A percentile compares a stretch with the other conserved stretches of the same genome.
These are phyloP conservation scores for Henckelia pumila DNA, from an alignment of 257 asterid genomes.

Conservation along the genomic window DNA sequence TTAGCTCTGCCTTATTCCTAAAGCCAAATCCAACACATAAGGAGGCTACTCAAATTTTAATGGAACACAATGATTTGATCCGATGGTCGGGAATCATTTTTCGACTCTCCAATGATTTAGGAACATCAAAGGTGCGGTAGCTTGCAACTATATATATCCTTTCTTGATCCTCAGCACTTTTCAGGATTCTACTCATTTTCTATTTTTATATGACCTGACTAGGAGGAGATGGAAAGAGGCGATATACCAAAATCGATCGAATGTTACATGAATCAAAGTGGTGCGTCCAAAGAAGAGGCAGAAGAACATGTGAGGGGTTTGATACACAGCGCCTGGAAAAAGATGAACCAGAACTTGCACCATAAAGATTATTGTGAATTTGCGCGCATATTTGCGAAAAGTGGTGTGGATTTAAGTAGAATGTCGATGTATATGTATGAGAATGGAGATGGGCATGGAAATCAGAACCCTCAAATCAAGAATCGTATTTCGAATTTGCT, in stretches of 20 bases:
- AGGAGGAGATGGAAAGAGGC: conserved; percentile 30
- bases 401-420: conserved; percentile 40
- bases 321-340: conserved; percentile 37
- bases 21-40: conserved; percentile 34
- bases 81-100: conserved; percentile 31
- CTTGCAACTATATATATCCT: no score
- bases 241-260: conserved; percentile 36
- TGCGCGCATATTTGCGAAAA: conserved; percentile 18
- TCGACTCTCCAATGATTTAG: conserved; percentile 48
- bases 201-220: no score
- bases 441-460: conserved; percentile 59
- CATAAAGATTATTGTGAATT: conserved; percentile 19
- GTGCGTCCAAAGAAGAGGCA: conserved; percentile 33
- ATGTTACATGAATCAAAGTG: conserved; percentile 51
- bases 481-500: no score
- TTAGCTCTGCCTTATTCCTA: conserved; percentile 35
- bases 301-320: conserved; percentile 16
- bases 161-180: no score
- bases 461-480: no score
- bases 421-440: conserved; percentile 50
- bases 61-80: conserved; percentile 27
- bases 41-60: conserved; percentile 27
- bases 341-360: conserved; percentile 15
- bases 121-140: conserved; percentile 27
- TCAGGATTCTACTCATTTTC: no score